A percentile compares a stretch with the other conserved stretches of the same genome.
Conservation (phyloP, 148 eudicot genomes). For the Arctostaphylos glauca region DNA sequence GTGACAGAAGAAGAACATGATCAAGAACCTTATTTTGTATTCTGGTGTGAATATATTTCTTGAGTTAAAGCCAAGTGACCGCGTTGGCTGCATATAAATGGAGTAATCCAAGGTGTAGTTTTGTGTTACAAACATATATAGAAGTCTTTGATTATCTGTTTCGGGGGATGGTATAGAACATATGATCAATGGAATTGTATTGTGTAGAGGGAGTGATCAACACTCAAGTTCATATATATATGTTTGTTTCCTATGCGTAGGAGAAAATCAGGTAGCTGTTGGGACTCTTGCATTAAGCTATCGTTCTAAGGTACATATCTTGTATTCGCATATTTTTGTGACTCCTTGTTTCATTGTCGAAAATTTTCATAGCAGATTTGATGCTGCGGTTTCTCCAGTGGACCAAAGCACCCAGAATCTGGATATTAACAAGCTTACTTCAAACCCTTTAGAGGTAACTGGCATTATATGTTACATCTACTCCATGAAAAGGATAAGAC, state of each 20-base stretch:
- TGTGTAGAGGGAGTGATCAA: not conserved
- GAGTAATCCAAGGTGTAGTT: not conserved
- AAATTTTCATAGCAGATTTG: not conserved
- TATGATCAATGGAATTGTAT: not conserved
- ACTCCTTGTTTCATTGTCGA: not conserved
- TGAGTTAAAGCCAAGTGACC: slow-evolving; percentile 15
- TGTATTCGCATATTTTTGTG: no score
- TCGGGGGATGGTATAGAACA: slow-evolving; percentile 12
- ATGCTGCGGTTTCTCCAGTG: not conserved
- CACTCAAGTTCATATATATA: not conserved
- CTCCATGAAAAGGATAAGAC: no score
- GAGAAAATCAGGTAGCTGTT: slow-evolving; percentile 3
- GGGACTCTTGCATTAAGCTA: not conserved
- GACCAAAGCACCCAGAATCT: not conserved
- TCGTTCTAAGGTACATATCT: not conserved
- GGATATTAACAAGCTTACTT: not conserved
- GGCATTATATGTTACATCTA: not conserved
- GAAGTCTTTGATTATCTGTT: not conserved
- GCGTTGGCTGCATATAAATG: slow-evolving; percentile 2
- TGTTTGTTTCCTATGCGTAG: not conserved
- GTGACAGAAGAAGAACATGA: slow-evolving; percentile 1
- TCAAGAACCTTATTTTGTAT: not conserved
- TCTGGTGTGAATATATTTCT: slow-evolving; percentile 26
- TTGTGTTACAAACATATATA: not conserved
- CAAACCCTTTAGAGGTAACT: not conserved